Percentiles rank a stretch among this genome's conserved stretches.
Evolutionary conservation across 352 stramenopile genomes (phyloP).

Genomic region (Phytophthora multivora): DNA sequence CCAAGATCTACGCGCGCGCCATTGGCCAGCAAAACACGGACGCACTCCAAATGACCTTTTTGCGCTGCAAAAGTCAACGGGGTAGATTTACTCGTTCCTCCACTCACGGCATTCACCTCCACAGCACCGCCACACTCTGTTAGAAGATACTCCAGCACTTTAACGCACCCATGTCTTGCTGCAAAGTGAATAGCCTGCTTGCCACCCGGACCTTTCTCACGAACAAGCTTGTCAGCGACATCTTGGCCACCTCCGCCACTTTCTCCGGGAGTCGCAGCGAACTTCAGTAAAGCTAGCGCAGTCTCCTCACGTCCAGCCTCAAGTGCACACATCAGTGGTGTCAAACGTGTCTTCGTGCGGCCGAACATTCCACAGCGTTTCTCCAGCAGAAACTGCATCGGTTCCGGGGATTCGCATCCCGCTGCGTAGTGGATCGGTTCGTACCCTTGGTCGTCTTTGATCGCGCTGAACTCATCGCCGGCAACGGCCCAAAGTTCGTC

Average conservation of each 20-base stretch:
- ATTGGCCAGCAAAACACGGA: slow-evolving; percentile 54
- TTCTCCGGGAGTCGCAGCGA: slow-evolving; percentile 28
- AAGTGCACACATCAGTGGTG: slow-evolving; percentile 66
- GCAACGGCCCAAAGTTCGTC: slow-evolving; percentile 59
- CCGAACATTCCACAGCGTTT: slow-evolving; percentile 57
- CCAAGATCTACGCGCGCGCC: slow-evolving; percentile 60
- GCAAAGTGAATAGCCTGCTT: slow-evolving; percentile 74
- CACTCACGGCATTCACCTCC: slow-evolving; percentile 53
- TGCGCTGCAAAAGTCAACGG: slow-evolving; percentile 67
- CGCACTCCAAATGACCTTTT: slow-evolving; percentile 58
- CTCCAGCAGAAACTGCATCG: slow-evolving; percentile 69
- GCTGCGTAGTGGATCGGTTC: slow-evolving; percentile 77
- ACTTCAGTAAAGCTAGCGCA: slow-evolving; percentile 55
- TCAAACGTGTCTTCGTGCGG: slow-evolving; percentile 64
- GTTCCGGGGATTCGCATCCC: slow-evolving; percentile 49
- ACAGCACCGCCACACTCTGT: slow-evolving; percentile 41
- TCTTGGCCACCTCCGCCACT: slow-evolving; percentile 40
- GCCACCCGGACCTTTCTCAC: slow-evolving; percentile 52
- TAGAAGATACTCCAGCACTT: slow-evolving; percentile 56
- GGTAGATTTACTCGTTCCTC: slow-evolving; percentile 50
- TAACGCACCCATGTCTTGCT: slow-evolving; percentile 41
- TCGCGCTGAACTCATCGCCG: slow-evolving; percentile 50
- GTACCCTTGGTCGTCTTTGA: slow-evolving; percentile 65
- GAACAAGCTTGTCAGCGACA: slow-evolving; percentile 49
- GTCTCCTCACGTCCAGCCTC: slow-evolving; percentile 55